Conservation (phyloP, 2,329 filamentous ascomycete genomes). For the Albophoma yamanashiensis region DNA sequence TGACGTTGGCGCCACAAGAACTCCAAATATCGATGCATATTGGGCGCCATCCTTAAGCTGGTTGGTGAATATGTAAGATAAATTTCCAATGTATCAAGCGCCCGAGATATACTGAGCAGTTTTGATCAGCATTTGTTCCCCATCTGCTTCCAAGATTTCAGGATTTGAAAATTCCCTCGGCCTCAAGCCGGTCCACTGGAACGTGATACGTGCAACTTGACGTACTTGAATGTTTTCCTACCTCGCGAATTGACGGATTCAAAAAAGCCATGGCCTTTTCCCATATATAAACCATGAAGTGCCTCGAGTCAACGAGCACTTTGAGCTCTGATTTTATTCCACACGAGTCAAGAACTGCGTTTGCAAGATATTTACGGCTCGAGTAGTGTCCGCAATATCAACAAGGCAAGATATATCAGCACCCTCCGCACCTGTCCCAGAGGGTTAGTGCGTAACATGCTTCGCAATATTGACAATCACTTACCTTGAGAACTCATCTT, state of each 20-base stretch:
- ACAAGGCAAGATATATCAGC: slow-evolving; percentile 99
- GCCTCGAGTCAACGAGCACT: no score
- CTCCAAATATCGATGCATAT: slow-evolving; percentile 13
- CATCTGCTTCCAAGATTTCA: not conserved
- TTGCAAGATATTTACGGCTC: slow-evolving; percentile 92
- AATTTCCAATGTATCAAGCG: not conserved
- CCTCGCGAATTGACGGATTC: no score
- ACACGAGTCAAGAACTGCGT: slow-evolving; percentile 95
- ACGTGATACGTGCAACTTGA: no score
- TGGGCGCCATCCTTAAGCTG: not conserved
- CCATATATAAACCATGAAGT: no score
- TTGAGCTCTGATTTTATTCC: no score
- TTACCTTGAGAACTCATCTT: slow-evolving; percentile 99
- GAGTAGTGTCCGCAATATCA: slow-evolving; percentile 77
- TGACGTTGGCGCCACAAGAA: slow-evolving; percentile 18
- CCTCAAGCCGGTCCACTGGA: not conserved
- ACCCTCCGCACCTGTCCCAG: slow-evolving; percentile 73
- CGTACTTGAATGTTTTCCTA: no score
- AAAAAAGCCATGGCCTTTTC: no score
- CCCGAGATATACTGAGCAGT: not conserved
- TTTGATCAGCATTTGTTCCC: not conserved
- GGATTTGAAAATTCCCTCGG: not conserved
- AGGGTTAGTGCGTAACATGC: not conserved
- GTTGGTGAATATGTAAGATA: not conserved
- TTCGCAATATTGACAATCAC: slow-evolving; percentile 7